These are phyloP conservation scores for Lactarius pseudohatsudake DNA, from an alignment of 768 basidiomycete species.

Conservation along the genomic window DNA sequence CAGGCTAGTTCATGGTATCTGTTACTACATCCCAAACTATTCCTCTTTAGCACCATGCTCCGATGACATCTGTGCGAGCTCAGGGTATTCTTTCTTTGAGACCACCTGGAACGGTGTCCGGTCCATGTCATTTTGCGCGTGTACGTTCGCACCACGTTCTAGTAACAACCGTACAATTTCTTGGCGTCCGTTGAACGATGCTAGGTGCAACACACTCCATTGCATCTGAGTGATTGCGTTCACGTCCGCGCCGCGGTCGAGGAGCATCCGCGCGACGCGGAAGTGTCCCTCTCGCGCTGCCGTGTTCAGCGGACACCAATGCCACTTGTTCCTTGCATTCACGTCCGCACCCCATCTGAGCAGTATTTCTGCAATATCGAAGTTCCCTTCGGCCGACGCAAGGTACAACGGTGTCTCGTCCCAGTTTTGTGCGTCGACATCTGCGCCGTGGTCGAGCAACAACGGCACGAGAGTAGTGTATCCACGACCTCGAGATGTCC, in stretches of 20 bases:
- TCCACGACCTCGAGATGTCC: background rate
- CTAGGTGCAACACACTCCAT: background rate
- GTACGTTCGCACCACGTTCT: background rate
- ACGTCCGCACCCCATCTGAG: constrained; percentile 5
- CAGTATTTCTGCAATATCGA: background rate
- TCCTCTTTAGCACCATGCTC: background rate
- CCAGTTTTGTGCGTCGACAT: background rate
- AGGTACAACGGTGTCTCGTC: background rate
- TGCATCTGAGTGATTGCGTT: background rate
- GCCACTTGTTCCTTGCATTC: background rate
- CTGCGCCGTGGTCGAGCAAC: constrained; percentile 2
- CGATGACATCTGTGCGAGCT: background rate
- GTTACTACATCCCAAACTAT: background rate
- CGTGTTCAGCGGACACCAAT: background rate
- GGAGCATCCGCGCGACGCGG: background rate
- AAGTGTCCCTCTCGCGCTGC: background rate
- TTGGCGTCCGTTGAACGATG: background rate
- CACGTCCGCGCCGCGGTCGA: background rate
- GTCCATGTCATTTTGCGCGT: background rate
- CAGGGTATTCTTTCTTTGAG: too few relatives aligned
- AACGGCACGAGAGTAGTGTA: constrained; percentile 1
- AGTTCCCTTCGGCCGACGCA: background rate
- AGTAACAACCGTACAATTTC: background rate
- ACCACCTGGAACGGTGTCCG: background rate
- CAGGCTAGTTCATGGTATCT: background rate